A percentile compares a stretch with the other conserved stretches of the same genome.
These are phyloP conservation scores for Xanthoconium separans DNA, from an alignment of 1,284 basidiomycete genomes.

Conservation along the genomic window DNA sequence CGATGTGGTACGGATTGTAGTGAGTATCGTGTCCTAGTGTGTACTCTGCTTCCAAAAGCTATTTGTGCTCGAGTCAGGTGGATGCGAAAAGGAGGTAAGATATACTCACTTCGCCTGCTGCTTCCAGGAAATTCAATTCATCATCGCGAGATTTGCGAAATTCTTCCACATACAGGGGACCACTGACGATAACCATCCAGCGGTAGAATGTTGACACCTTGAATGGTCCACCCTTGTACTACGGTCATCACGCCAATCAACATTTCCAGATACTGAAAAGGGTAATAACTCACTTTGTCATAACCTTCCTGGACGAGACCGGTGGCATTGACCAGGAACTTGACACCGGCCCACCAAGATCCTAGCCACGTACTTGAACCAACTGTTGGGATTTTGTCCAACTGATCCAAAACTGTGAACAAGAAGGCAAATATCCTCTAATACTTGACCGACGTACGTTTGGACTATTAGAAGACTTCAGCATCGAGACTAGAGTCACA, in stretches of 20 bases:
- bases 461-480: background rate
- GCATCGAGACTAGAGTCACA: background rate
- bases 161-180: constrained; percentile 40
- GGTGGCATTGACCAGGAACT: constrained; percentile 8
- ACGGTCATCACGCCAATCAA: background rate
- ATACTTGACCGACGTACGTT: background rate
- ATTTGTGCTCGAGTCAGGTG: background rate
- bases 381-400: constrained; percentile 24
- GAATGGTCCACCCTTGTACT: constrained; percentile 41
- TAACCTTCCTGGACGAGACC: constrained; percentile 25
- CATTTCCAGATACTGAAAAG: background rate
- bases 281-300: constrained; percentile 13
- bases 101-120: constrained; percentile 4
- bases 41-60: constrained; percentile 2
- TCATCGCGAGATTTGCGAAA: constrained; percentile 41
- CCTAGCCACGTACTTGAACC: constrained; percentile 21
- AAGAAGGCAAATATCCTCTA: background rate
- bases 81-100: background rate
- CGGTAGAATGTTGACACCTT: constrained; percentile 39
- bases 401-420: constrained; percentile 4
- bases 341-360: constrained; percentile 19
- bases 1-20: constrained; percentile 30
- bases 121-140: constrained; percentile 10
- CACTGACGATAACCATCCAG: constrained; percentile 45
- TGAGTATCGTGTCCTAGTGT: constrained; percentile 25